phyloP scores from a whole-genome alignment of 495 filamentous ascomycete genomes.

The Letharia columbiana region DNA sequence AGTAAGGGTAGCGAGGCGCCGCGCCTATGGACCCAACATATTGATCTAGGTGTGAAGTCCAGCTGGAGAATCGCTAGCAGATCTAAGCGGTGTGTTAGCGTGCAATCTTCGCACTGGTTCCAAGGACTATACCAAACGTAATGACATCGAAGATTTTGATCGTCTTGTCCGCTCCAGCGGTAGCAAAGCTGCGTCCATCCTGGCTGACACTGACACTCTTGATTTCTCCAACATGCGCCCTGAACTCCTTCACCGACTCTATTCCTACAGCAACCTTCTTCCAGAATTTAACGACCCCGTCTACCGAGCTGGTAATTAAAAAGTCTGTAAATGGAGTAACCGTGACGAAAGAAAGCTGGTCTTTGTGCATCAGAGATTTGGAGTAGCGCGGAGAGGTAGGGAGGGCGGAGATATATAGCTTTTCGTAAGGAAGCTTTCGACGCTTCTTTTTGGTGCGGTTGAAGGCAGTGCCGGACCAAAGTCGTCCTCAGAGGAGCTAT shows the following conservation, averaged over 20 bases:
- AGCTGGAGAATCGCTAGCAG: conserved; percentile 71
- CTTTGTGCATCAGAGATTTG: conserved; percentile 97
- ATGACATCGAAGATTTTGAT: conserved; percentile 95
- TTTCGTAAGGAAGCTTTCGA: conserved; percentile 84
- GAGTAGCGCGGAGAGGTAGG: conserved; percentile 78
- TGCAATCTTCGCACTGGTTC: not conserved
- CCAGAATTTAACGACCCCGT: conserved; percentile 98
- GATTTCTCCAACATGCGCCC: conserved; percentile 80
- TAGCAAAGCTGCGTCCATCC: conserved; percentile 91
- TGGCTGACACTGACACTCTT: conserved; percentile 70
- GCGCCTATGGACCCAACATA: conserved; percentile 89
- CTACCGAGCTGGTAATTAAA: conserved; percentile 81
- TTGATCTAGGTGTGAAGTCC: conserved; percentile 61
- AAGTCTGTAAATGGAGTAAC: conserved; percentile 89
- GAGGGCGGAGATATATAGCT: conserved; percentile 84
- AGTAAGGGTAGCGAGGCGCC: conserved; percentile 81
- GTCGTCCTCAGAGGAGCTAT: conserved; percentile 82
- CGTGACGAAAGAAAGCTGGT: conserved; percentile 77
- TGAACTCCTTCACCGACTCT: conserved; percentile 97
- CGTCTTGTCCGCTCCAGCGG: conserved; percentile 74
- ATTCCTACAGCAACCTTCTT: conserved; percentile 87
- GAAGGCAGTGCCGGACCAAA: conserved; percentile 83
- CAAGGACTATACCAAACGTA: conserved; percentile 57
- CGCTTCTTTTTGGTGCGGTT: conserved; percentile 73
- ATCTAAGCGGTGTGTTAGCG: conserved; percentile 41